Base-by-base conservation (phyloP, 2,329 filamentous ascomycete genomes). In the Fusarium chuoi region DNA sequence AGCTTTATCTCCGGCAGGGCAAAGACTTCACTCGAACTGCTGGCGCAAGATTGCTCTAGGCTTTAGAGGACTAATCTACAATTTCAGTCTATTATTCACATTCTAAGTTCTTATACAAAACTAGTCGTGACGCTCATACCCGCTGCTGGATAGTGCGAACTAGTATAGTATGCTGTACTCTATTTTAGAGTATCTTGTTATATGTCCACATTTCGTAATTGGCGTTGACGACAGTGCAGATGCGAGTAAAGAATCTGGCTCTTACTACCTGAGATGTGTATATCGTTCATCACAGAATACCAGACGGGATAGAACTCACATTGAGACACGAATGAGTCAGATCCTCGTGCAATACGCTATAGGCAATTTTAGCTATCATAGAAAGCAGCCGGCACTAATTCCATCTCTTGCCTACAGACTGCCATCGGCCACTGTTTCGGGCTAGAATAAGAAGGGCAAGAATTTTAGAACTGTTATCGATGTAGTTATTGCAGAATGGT, bases 371-470 rank as follows among this genome's bases (percentile, higher is more conserved):
- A 8, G 11, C 11, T 20, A 45, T 26, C 44, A 45, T 20, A 45
- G 7, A 26, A 41, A 15, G 6, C 7, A 14, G 7, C 7, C 1
- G 12, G 7, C 7, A 45, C 24, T 4, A 6, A 4, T 13, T 26
- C 11, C 4, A 14, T 18, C 7, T 1, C 5, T 0, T 17, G 13
- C 20, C 7, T 14, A 1, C 8, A 10, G 24, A 7, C 7, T 45
- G 5, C 17, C 24, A 26, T 26, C 0, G 12, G 14, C 14, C 20
- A 12, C 5, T 22, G 8, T 13, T 6, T 8, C 14, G 22, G 24
- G n/a, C n/a, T 30, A 8, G 9, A 6, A 17, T 15, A 24, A 6
- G 7, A 9, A 24, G 9, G n/a, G 15, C 9, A 12, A 24, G 15
- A 3, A 24, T 15, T 14, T 44, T 6, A 24, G n/a, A 24, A 18